Base-by-base conservation (phyloP, 345 rosid genomes). In the Bruguiera parviflora region DNA sequence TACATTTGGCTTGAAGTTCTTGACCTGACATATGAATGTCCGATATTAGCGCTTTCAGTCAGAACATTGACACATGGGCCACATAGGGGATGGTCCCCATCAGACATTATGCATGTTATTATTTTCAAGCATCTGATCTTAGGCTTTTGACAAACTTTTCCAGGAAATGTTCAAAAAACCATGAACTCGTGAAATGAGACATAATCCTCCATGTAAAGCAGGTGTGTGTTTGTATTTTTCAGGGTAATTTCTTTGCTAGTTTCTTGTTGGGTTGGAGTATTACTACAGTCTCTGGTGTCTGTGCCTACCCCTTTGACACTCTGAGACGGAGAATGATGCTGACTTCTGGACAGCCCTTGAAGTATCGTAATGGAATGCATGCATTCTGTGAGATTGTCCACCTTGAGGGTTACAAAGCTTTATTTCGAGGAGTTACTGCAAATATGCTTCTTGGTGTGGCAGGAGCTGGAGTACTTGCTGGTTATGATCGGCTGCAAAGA, bases 371-470 rank as follows among this genome's bases (percentile, higher is more conserved):
- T 57, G 67, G 87, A 16, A 56, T 77, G 66, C 97, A 90, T 46
- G 96, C 98, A 9, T 71, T 83, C 32, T 70, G 11, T n/a, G 96
- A 92, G 84, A 92, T 96, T 29, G 49, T 84, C 63, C 83, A 67
- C 25, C 75, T 67, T 0, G 99, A 96, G 77, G 99, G 99, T 16
- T 78, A 82, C 70, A 65, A 67, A 62, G 90, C 91, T 6, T 77
- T 96, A 13, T 96, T 73, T 57, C 85, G 88, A 71, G 99, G 94
- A 61, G 96, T 86, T 64, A 75, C 94, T 37, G 98, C 99, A 13
- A 95, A 92, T 69, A 92, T 95, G 92, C 97, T 95, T 73, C 84
- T 86, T n/a, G 96, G 98, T 52, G 78, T 90, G 66, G 98, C 98
- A 11, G 99, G 98, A 58, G 99, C 97, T 21, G 97, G 97, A 57